These are phyloP conservation scores for Rhizopus arrhizus DNA, from an alignment of 371 early-diverging fungal genomes.

Conservation along the genomic window DNA sequence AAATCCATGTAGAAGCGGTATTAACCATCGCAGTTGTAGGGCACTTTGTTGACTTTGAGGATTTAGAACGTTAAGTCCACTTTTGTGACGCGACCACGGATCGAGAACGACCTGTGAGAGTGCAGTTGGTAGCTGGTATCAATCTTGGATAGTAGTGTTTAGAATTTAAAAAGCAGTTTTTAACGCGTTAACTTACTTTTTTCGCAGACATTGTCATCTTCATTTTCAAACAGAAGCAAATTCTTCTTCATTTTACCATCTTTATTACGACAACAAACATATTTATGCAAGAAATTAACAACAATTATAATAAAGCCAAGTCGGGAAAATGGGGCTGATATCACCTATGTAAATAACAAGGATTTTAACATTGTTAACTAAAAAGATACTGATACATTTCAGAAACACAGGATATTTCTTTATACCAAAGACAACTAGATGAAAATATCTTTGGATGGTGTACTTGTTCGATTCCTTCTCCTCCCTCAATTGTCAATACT, in stretches of 20 bases:
- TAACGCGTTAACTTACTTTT: conserved; percentile 13
- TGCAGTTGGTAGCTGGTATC: no score
- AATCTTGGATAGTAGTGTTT: no score
- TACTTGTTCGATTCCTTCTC: conserved; percentile 11
- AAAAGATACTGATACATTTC: conserved; percentile 14
- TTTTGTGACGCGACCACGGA: no score
- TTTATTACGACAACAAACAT: not conserved
- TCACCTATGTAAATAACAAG: conserved; percentile 4
- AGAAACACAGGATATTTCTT: conserved; percentile 15
- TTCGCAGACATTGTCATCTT: conserved; percentile 10
- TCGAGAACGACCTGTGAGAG: no score
- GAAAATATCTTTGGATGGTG: conserved; percentile 8
- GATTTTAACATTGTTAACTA: conserved; percentile 12
- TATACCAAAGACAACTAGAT: conserved; percentile 6
- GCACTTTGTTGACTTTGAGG: no score
- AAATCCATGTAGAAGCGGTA: no score
- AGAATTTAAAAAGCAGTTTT: no score
- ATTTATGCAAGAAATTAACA: not conserved
- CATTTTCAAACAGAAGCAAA: conserved; percentile 10
- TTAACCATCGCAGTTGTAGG: no score
- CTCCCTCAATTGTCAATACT: conserved; percentile 11
- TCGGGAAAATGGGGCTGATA: conserved; percentile 10
- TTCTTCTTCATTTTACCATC: conserved; percentile 1
- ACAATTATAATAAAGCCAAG: conserved; percentile 7
- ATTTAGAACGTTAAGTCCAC: no score